Conservation (phyloP, 78 protist genomes). For the Dictyostelium purpureum region DNA sequence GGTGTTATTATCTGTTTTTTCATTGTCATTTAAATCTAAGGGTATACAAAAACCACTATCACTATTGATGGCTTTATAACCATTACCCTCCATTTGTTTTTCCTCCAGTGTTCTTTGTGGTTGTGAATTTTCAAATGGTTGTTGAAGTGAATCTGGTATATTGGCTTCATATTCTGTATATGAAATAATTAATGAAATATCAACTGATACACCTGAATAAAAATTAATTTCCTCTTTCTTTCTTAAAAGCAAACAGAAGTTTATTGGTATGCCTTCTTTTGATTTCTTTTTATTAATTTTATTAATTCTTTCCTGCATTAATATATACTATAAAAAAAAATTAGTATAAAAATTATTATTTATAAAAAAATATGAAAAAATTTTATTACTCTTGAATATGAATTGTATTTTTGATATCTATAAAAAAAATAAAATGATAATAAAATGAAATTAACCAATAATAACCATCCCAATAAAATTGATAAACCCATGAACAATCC, state of each 20-base stretch:
- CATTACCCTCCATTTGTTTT: not conserved
- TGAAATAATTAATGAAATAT: not conserved
- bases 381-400: not conserved
- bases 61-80: not conserved
- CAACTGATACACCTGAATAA: not conserved
- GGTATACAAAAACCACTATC: not conserved
- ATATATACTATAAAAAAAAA: not conserved
- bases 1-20: not conserved
- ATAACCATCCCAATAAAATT: not conserved
- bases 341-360: not conserved
- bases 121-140: not conserved
- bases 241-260: not conserved
- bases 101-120: not conserved
- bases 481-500: not conserved
- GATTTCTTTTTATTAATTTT: not conserved
- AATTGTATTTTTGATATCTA: conserved; percentile 3
- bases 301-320: not conserved
- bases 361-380: too few relatives aligned
- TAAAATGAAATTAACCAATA: not conserved
- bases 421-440: not conserved
- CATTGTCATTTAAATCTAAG: not conserved
- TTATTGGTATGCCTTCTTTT: not conserved
- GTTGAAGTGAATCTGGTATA: not conserved
- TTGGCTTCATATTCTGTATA: not conserved
- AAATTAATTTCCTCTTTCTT: not conserved